A percentile compares a stretch with the other conserved stretches of the same genome.
These are phyloP conservation scores for Nemania sp. DNA, from an alignment of 2,329 filamentous ascomycete genomes.

Conservation along the genomic window DNA sequence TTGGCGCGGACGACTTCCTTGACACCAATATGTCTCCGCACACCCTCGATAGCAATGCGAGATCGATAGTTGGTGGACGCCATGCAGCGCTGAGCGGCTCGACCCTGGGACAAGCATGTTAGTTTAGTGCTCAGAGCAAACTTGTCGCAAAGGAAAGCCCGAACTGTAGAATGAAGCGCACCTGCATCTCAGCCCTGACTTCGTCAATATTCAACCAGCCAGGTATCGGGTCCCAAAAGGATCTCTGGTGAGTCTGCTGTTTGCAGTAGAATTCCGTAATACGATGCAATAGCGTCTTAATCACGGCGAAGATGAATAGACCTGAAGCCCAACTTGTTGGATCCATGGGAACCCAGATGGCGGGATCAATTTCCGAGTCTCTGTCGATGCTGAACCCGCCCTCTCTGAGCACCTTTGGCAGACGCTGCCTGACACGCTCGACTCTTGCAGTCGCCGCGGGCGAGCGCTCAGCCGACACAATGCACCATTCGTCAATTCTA, in stretches of 20 bases:
- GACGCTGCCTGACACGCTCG: constrained; percentile 25
- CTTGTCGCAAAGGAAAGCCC: background rate
- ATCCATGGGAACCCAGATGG: constrained; percentile 34
- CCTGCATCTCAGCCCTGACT: constrained; percentile 41
- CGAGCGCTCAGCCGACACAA: constrained; percentile 24
- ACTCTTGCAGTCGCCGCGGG: constrained; percentile 1
- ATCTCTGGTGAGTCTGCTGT: background rate
- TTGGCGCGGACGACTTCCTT: constrained; percentile 18
- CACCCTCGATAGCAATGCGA: constrained; percentile 38
- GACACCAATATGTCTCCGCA: constrained; percentile 25
- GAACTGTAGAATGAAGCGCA: constrained; percentile 16
- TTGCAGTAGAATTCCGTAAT: constrained; percentile 31
- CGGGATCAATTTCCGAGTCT: constrained; percentile 7
- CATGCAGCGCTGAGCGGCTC: constrained; percentile 38
- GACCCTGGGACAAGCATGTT: constrained; percentile 29
- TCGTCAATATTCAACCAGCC: constrained; percentile 41
- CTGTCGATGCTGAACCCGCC: constrained; percentile 27
- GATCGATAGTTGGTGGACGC: constrained; percentile 35
- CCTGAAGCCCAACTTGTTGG: constrained; percentile 31
- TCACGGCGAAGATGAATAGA: constrained; percentile 33
- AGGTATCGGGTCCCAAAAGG: constrained; percentile 33
- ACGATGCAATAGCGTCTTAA: constrained; percentile 38
- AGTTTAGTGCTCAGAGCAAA: background rate
- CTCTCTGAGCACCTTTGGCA: constrained; percentile 21
- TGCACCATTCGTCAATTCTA: constrained; percentile 30